Conservation (phyloP, 2,329 filamentous ascomycete species). For the Dactylellina cionopaga region DNA sequence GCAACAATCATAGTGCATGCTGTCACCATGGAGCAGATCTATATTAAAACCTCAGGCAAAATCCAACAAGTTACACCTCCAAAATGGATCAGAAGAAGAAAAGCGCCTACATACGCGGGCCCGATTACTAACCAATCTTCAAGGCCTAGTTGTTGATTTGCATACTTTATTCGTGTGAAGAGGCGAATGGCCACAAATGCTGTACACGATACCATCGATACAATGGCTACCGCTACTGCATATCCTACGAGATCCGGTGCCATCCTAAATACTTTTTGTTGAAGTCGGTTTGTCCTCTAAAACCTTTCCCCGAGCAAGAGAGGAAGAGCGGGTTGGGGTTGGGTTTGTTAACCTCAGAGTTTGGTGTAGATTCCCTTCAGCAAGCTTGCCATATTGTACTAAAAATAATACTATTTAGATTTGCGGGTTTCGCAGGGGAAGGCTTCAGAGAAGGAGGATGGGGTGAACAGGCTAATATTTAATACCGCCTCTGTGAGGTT, state of each 20-base stretch:
- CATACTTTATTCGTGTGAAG: slow-evolving; percentile 9
- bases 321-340: neutral
- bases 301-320: neutral
- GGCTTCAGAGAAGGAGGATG: neutral
- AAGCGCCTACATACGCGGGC: neutral
- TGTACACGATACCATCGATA: neutral
- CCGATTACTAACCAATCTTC: neutral
- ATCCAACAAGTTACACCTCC: neutral
- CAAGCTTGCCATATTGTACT: neutral
- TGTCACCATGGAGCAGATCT: neutral
- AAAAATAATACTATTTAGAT: neutral
- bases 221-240: neutral
- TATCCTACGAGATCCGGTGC: neutral
- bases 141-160: neutral
- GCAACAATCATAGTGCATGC: slow-evolving; percentile 1
- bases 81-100: neutral
- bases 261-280: neutral
- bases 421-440: neutral
- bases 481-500: no score
- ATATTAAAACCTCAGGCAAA: neutral
- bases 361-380: neutral
- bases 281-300: neutral
- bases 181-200: neutral
- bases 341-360: neutral
- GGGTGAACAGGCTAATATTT: no score